Conservation (phyloP, 441 rosid genomes). For the Populus hybrid region DNA sequence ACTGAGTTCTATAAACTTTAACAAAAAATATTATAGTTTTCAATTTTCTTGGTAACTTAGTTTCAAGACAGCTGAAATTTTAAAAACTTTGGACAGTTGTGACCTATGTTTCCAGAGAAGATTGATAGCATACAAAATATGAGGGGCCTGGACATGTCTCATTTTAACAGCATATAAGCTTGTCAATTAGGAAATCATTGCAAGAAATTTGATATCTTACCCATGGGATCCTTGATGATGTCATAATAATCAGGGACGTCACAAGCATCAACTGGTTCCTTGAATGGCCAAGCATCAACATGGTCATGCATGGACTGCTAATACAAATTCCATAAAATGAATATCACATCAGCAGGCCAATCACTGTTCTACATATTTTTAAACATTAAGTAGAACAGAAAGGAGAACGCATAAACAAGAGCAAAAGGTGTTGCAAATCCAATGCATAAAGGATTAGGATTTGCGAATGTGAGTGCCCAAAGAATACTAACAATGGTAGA, state of each 20-base stretch:
- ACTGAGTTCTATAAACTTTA: background rate
- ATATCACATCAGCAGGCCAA: no score
- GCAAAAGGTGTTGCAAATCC: background rate
- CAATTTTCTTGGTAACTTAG: background rate
- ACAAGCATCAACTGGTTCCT: no score
- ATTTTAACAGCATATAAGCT: background rate
- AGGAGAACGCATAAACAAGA: no score
- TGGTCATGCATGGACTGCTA: no score
- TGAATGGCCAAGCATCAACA: no score
- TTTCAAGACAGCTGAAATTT: no score
- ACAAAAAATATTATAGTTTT: background rate
- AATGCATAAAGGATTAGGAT: background rate
- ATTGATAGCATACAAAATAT: background rate
- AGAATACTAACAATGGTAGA: background rate
- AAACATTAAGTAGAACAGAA: no score
- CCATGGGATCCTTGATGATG: constrained; percentile 90
- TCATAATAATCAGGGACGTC: no score
- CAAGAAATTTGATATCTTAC: constrained; percentile 41
- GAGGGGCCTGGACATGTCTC: background rate
- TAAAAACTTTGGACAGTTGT: background rate
- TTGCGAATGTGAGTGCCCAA: background rate
- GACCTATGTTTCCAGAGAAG: background rate
- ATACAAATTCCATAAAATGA: no score
- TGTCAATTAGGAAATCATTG: background rate
- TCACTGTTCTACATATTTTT: no score